Percentiles rank a stretch among this genome's conserved stretches.
phyloP scores from a whole-genome alignment of 139 green algal species.

The Coelastrella sp. region DNA sequence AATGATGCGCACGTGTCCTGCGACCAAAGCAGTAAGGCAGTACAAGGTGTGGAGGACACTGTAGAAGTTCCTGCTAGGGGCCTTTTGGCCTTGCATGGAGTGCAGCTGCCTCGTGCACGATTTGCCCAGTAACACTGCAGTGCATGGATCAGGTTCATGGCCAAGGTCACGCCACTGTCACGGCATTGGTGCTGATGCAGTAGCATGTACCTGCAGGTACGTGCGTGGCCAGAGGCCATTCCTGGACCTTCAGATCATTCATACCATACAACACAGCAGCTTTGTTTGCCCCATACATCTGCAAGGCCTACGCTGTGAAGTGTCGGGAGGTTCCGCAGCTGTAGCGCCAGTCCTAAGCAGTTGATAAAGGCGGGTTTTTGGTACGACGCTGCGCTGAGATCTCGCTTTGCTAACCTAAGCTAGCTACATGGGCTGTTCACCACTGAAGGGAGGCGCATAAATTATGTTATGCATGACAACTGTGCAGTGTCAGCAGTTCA shows the following conservation, averaged over 20 bases:
- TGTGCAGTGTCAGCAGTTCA: too few species aligned
- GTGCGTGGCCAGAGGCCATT: neutral
- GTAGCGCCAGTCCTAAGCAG: neutral
- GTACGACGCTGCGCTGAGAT: too few species aligned
- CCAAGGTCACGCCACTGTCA: neutral
- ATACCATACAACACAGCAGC: constrained; percentile 2
- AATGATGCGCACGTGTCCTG: neutral
- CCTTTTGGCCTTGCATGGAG: neutral
- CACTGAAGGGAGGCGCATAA: too few species aligned
- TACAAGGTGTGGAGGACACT: neutral
- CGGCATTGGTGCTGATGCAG: neutral
- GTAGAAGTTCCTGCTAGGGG: neutral
- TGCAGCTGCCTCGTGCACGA: neutral
- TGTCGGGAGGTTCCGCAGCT: neutral
- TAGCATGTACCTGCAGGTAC: neutral
- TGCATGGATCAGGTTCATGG: neutral
- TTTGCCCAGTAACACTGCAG: neutral
- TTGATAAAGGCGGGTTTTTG: neutral
- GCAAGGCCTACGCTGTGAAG: neutral
- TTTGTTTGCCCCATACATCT: neutral
- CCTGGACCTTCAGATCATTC: neutral
- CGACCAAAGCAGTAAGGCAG: neutral
- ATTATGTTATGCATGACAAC: too few species aligned
- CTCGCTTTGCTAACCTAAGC: too few species aligned
- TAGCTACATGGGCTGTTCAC: too few species aligned